These are phyloP conservation scores for Eucalyptus cloeziana DNA, from an alignment of 345 rosid genomes.

Conservation along the genomic window DNA sequence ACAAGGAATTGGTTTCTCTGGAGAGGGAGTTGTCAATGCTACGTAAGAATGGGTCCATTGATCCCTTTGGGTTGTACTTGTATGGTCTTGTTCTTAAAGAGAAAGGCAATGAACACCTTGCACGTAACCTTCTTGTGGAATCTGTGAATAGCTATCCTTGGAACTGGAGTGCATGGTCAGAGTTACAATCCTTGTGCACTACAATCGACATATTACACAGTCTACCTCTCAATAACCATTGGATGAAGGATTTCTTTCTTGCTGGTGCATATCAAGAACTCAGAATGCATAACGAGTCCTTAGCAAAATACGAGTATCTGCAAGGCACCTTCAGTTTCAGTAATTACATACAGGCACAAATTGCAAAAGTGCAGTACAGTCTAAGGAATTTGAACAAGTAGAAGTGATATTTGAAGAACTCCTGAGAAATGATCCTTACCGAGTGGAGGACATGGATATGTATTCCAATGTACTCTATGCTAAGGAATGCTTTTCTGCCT, in stretches of 20 bases:
- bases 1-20: slow-evolving; percentile 61
- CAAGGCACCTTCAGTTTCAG: slow-evolving; percentile 73
- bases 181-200: slow-evolving; percentile 75
- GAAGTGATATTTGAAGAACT: slow-evolving; percentile 92
- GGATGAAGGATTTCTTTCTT: slow-evolving; percentile 98
- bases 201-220: slow-evolving; percentile 54
- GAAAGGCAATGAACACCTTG: slow-evolving; percentile 70
- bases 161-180: slow-evolving; percentile 99
- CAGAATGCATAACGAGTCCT: slow-evolving; percentile 74
- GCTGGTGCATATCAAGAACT: slow-evolving; percentile 84
- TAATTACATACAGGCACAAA: slow-evolving; percentile 87
- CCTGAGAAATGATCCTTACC: slow-evolving; percentile 66
- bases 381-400: slow-evolving; percentile 92
- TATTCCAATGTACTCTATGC: slow-evolving; percentile 93
- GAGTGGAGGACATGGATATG: slow-evolving; percentile 96
- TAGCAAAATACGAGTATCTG: slow-evolving; percentile 59
- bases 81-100: slow-evolving; percentile 88
- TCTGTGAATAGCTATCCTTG: slow-evolving; percentile 94
- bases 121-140: slow-evolving; percentile 65
- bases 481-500: slow-evolving; percentile 77
- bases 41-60: slow-evolving; percentile 59
- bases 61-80: slow-evolving; percentile 78
- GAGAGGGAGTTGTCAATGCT: slow-evolving; percentile 74
- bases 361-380: slow-evolving; percentile 86
- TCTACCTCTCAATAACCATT: slow-evolving; percentile 73